Conservation (phyloP, 176 grass and related monocot species). For the Avena sativa region DNA sequence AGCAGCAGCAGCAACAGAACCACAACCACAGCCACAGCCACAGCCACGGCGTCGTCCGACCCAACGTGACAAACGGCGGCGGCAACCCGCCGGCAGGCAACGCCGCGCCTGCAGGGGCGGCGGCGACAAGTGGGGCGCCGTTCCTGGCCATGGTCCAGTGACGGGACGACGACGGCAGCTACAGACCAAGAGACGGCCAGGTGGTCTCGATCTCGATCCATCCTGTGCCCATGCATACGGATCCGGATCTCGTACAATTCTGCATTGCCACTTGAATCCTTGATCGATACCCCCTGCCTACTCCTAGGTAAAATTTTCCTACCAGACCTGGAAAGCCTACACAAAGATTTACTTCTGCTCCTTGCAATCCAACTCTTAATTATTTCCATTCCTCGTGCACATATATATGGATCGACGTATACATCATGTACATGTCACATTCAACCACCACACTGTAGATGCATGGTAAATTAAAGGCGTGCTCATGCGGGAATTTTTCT, state of each 20-base stretch:
- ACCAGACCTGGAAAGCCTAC: conserved; percentile 1
- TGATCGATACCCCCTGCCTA: neutral
- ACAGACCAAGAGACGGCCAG: conserved; percentile 27
- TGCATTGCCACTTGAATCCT: neutral
- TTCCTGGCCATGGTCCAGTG: conserved; percentile 95
- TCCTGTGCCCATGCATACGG: conserved; percentile 47
- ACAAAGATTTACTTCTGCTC: neutral
- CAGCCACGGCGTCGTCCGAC: conserved; percentile 43
- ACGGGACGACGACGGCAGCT: conserved; percentile 15
- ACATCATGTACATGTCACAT: conserved; percentile 45
- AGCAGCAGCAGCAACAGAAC: conserved; percentile 41
- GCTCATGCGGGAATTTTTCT: conserved; percentile 41
- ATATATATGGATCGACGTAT: conserved; percentile 36
- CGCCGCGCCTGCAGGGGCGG: conserved; percentile 4
- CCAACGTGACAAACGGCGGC: conserved; percentile 35
- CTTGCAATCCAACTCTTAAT: neutral
- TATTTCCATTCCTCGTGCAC: conserved; percentile 36
- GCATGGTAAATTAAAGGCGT: conserved; percentile 40
- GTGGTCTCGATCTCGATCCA: conserved; percentile 36
- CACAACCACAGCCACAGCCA: conserved; percentile 8
- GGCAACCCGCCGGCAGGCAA: conserved; percentile 19
- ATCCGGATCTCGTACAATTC: conserved; percentile 27
- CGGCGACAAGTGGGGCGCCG: conserved; percentile 58
- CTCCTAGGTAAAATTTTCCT: conserved; percentile 33
- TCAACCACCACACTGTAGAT: conserved; percentile 34